A percentile compares a stretch with the other conserved stretches of the same genome.
Conservation (phyloP, 2,329 filamentous ascomycete genomes). For the Fusarium aywerte region DNA sequence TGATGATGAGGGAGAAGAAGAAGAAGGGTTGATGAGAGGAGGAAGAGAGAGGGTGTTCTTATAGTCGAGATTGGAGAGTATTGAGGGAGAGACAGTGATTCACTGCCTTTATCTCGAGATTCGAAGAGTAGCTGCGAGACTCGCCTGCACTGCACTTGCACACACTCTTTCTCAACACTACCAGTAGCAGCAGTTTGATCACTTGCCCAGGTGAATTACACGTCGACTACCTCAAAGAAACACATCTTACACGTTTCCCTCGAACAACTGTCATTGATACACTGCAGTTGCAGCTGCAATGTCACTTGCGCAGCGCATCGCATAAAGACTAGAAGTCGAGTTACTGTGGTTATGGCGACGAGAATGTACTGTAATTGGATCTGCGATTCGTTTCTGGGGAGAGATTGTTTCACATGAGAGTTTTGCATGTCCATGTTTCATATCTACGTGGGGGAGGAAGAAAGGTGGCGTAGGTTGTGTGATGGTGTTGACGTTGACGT, state of each 20-base stretch:
- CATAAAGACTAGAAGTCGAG: background rate
- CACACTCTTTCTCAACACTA: background rate
- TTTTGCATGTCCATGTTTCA: conserved; percentile 22
- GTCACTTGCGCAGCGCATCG: background rate
- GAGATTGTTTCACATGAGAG: conserved; percentile 22
- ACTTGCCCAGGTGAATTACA: conserved; percentile 4
- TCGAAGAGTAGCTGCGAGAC: background rate
- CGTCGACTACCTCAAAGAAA: background rate
- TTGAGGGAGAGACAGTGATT: conserved; percentile 23
- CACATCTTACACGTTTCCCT: background rate
- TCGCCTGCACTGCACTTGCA: background rate
- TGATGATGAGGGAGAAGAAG: conserved; percentile 20
- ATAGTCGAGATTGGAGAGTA: conserved; percentile 12
- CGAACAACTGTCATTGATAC: conserved; percentile 11
- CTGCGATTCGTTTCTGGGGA: background rate
- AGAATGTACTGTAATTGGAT: conserved; percentile 11
- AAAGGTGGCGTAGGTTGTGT: conserved; percentile 3
- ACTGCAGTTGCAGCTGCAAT: conserved; percentile 13
- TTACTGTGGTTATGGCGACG: conserved; percentile 6
- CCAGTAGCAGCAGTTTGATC: background rate
- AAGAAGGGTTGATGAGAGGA: background rate
- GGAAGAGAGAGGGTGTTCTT: conserved; percentile 21
- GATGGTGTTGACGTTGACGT: conserved; percentile 11
- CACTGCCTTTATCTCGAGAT: conserved; percentile 4
- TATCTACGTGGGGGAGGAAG: background rate